These are phyloP conservation scores for Passalora sequoiae DNA, from an alignment of 2,329 filamentous ascomycete genomes.

Conservation along the genomic window DNA sequence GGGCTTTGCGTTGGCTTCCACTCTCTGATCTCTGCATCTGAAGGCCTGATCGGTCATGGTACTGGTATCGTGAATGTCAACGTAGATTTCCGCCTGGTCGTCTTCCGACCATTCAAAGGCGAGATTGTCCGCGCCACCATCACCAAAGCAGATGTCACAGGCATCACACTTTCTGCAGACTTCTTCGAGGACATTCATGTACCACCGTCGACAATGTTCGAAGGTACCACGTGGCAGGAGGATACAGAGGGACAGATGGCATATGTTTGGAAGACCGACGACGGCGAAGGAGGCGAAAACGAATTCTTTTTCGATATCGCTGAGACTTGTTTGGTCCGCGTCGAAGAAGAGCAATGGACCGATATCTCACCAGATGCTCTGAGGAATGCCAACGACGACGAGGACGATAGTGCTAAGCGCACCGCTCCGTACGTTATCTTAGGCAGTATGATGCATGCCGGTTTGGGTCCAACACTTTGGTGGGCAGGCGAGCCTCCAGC, in stretches of 20 bases:
- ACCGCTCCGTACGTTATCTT: constrained; percentile 65
- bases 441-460: constrained; percentile 46
- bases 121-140: constrained; percentile 87
- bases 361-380: constrained; percentile 81
- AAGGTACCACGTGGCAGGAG: constrained; percentile 48
- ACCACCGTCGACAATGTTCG: constrained; percentile 64
- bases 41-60: constrained; percentile 89
- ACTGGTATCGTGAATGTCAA: constrained; percentile 92
- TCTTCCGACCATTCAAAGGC: constrained; percentile 93
- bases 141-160: constrained; percentile 68
- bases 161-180: constrained; percentile 60
- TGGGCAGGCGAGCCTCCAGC: constrained; percentile 36
- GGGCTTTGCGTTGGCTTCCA: constrained; percentile 92
- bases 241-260: constrained; percentile 47
- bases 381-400: constrained; percentile 45
- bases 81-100: constrained; percentile 86
- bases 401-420: constrained; percentile 56
- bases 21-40: constrained; percentile 81
- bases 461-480: constrained; percentile 46
- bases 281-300: constrained; percentile 47
- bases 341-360: constrained; percentile 84
- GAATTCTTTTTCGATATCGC: constrained; percentile 83
- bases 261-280: constrained; percentile 72
- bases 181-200: constrained; percentile 94
- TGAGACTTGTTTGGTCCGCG: constrained; percentile 79